Evolutionary conservation across 176 grass and related monocot genomes (phyloP), one percentile per base, ranked within the genome.

Genomic region (Oryza glaberrima): DNA sequence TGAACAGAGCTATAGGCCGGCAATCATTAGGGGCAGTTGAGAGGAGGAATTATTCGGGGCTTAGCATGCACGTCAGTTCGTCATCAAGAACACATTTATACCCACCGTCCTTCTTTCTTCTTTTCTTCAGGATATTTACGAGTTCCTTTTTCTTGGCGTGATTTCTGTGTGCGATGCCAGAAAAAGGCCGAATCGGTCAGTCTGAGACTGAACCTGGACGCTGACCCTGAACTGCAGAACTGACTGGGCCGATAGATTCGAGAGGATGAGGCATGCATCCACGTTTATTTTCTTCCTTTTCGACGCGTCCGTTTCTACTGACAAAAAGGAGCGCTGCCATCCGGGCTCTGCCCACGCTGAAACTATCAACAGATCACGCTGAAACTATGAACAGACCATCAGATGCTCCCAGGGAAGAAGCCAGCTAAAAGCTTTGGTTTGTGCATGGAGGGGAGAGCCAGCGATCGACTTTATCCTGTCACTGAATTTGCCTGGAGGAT

Each of bases 1-100:
- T 23, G 83, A 77, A 85, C 69, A 77, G 77, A 77, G 68, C 19
- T 58, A 58, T 58, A 58, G 54, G 17, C 46, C 17, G 25, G 10
- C 82, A 77, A 84, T 76, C 69, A 85, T 45, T 71, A 72, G 83
- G 83, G 67, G 17, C 83, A 64, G 83, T 85, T 85, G 83, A 78
- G 83, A 34, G 66, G 75, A 71, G 75, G 75, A 64, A 78, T 72
- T 74, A 63, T 22, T 63, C 20, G 58, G 11, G 9, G 48, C 38
- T 70, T 85, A 85, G 65, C 82, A 70, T 49, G 73, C 65, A 77
- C 73, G 48, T 54, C 83, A 58, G 73, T 30, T 85, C 64, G 35
- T 70, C 83, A 70, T 85, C 83, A 85, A 85, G 16, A 65, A 23
- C 16, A 14, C 72, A 84, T 74, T 84, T 84, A 76, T 40, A 69